Evolutionary conservation across 2,329 filamentous ascomycete genomes (phyloP).

Genomic region (Stenocarpella maydis): DNA sequence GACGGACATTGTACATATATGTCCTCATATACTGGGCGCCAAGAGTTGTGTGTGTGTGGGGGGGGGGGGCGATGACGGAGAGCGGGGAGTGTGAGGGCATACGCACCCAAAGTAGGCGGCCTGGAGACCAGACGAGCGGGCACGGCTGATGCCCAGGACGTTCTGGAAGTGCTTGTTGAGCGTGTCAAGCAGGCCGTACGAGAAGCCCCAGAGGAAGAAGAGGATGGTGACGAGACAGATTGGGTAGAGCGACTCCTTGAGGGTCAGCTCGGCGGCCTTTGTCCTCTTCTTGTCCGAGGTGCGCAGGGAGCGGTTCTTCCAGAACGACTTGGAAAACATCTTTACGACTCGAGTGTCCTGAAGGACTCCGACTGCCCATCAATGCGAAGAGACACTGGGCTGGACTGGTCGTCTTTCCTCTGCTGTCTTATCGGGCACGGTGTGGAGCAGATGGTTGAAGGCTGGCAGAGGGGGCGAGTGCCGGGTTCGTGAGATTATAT

Average conservation of each 20-base stretch:
- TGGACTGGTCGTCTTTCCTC: too few relatives aligned
- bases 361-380: too few relatives aligned
- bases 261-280: constrained; percentile 63
- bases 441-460: neutral
- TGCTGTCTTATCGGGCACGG: too few relatives aligned
- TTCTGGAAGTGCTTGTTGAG: constrained; percentile 64
- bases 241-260: constrained; percentile 72
- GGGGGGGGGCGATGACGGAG: neutral
- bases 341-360: neutral
- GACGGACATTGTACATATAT: too few relatives aligned
- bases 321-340: constrained; percentile 57
- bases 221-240: constrained; percentile 71
- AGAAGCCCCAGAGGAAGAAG: constrained; percentile 72
- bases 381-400: too few relatives aligned
- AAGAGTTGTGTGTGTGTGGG: constrained; percentile 14
- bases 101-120: constrained; percentile 70
- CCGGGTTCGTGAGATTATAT: too few relatives aligned
- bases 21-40: constrained; percentile 26
- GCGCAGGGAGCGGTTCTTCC: constrained; percentile 55
- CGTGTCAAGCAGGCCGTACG: constrained; percentile 65
- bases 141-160: constrained; percentile 60
- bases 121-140: constrained; percentile 68
- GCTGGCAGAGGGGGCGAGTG: neutral
- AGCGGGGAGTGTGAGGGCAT: too few relatives aligned
- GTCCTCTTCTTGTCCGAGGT: constrained; percentile 52